Conservation (phyloP, 2,329 filamentous ascomycete genomes). For the Cladophialophora chaetospira region DNA sequence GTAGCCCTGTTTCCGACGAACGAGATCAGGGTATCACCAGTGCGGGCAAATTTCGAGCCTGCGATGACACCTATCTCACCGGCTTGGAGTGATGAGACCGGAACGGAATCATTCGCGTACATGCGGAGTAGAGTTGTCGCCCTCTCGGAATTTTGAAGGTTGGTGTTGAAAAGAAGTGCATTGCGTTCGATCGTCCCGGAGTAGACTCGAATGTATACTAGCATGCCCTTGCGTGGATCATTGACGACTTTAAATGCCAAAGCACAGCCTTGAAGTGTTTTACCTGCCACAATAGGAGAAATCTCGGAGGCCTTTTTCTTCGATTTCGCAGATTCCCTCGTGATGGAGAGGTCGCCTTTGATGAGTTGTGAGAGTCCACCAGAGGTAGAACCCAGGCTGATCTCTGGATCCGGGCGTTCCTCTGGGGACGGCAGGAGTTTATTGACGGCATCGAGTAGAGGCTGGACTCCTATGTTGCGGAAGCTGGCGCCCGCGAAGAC, state of each 20-base stretch:
- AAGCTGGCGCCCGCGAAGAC: slow-evolving; percentile 92
- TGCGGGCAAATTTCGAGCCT: slow-evolving; percentile 86
- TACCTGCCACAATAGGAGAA: slow-evolving; percentile 43
- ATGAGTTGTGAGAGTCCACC: slow-evolving; percentile 57
- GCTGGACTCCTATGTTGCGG: slow-evolving; percentile 90
- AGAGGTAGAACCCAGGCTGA: slow-evolving; percentile 64
- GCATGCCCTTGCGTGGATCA: slow-evolving; percentile 78
- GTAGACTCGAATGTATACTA: slow-evolving; percentile 92
- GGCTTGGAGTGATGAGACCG: slow-evolving; percentile 75
- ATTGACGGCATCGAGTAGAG: slow-evolving; percentile 82
- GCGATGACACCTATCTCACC: slow-evolving; percentile 94
- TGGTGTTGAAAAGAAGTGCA: slow-evolving; percentile 81
- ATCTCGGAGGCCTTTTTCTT: slow-evolving; percentile 43
- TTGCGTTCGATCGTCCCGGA: slow-evolving; percentile 77
- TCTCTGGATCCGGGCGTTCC: slow-evolving; percentile 76
- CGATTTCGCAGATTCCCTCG: slow-evolving; percentile 40
- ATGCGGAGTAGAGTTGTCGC: slow-evolving; percentile 83
- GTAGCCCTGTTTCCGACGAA: slow-evolving; percentile 66
- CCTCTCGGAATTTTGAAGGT: slow-evolving; percentile 74
- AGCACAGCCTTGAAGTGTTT: slow-evolving; percentile 69
- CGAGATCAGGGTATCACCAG: slow-evolving; percentile 85
- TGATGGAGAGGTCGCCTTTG: slow-evolving; percentile 47
- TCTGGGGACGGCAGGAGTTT: slow-evolving; percentile 82
- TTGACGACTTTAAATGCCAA: slow-evolving; percentile 92
- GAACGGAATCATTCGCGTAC: slow-evolving; percentile 83